Evolutionary conservation across 2,329 filamentous ascomycete genomes (phyloP).

Genomic region (Emmonsia crescens): DNA sequence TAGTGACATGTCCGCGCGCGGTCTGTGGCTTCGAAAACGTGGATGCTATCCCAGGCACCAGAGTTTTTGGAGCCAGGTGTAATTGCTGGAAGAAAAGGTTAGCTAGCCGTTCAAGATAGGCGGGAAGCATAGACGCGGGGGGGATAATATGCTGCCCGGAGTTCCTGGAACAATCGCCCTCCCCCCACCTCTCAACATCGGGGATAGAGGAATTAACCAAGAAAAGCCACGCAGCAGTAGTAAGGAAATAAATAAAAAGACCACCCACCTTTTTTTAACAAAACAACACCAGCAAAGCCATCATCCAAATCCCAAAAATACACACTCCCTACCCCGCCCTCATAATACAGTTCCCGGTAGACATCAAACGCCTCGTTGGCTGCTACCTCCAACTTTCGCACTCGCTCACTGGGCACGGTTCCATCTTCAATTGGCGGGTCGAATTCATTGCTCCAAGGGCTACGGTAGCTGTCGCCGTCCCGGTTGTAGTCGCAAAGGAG

Average conservation of each 20-base stretch:
- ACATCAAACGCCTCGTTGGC: slow-evolving; percentile 96
- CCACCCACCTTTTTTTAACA: slow-evolving; percentile 74
- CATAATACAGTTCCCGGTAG: slow-evolving; percentile 85
- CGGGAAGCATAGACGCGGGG: neutral
- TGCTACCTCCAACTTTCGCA: slow-evolving; percentile 84
- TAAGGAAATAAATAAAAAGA: neutral
- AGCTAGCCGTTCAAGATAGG: neutral
- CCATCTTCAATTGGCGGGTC: slow-evolving; percentile 83
- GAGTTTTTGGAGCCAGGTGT: slow-evolving; percentile 55
- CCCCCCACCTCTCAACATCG: neutral
- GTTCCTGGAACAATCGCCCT: neutral
- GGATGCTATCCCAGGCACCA: slow-evolving; percentile 94
- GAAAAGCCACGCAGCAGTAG: neutral
- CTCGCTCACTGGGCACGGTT: slow-evolving; percentile 77
- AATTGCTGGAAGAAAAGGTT: slow-evolving; percentile 42
- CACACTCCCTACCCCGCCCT: slow-evolving; percentile 88
- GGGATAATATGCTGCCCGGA: neutral
- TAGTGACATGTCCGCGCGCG: slow-evolving; percentile 87
- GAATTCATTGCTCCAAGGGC: slow-evolving; percentile 98
- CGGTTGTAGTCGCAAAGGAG: slow-evolving; percentile 99
- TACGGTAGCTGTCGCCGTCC: slow-evolving; percentile 93
- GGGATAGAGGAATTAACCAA: neutral
- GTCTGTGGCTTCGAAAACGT: slow-evolving; percentile 95
- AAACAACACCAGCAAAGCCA: slow-evolving; percentile 88
- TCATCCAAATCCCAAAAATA: slow-evolving; percentile 99